phyloP scores from a whole-genome alignment of 805 yeast species.

The Metschnikowia kofuensis region DNA sequence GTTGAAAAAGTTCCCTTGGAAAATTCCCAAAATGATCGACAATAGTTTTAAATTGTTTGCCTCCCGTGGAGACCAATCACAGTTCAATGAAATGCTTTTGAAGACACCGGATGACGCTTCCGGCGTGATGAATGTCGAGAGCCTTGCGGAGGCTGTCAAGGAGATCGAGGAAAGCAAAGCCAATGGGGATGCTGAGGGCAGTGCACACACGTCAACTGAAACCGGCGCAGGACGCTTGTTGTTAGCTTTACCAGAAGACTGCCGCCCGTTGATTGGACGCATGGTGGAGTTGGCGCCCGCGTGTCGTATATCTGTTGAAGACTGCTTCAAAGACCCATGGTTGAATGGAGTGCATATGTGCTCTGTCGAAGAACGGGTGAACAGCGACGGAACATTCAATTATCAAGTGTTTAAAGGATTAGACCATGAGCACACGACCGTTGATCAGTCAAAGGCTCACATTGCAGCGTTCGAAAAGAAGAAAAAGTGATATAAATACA shows the following conservation, averaged over 20 bases:
- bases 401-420: constrained; percentile 41
- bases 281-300: constrained; percentile 89
- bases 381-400: constrained; percentile 35
- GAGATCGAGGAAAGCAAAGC: constrained; percentile 16
- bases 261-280: constrained; percentile 62
- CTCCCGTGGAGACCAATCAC: constrained; percentile 59
- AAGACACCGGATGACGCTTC: constrained; percentile 42
- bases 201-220: constrained; percentile 59
- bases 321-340: constrained; percentile 74
- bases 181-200: constrained; percentile 22
- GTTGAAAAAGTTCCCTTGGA: constrained; percentile 91
- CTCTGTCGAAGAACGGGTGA: constrained; percentile 47
- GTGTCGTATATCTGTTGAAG: constrained; percentile 77
- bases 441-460: constrained; percentile 92
- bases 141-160: constrained; percentile 20
- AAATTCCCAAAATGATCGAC: constrained; percentile 80
- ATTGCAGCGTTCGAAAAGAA: constrained; percentile 89
- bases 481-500: constrained; percentile 41
- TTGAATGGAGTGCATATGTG: constrained; percentile 65
- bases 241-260: constrained; percentile 67
- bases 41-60: constrained; percentile 81
- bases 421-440: constrained; percentile 81
- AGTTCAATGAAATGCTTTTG: constrained; percentile 61
- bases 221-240: constrained; percentile 72
- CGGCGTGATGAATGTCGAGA: constrained; percentile 18